Percentiles rank a stretch among this genome's conserved stretches.
These are phyloP conservation scores for Tarenaya hassleriana DNA, from an alignment of 345 rosid genomes.

Conservation along the genomic window DNA sequence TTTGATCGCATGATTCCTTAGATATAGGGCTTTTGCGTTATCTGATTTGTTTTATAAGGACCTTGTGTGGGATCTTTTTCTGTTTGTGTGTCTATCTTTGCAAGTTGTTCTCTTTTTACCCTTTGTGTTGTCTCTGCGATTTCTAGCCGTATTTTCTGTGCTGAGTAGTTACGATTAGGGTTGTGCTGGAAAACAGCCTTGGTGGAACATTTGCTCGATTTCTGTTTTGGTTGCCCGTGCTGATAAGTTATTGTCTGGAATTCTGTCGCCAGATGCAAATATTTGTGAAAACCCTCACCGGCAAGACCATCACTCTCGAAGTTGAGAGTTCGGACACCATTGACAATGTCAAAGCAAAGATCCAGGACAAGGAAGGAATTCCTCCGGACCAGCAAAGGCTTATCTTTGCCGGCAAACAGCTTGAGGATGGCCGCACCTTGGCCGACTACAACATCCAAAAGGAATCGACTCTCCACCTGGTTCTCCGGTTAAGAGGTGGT, in stretches of 20 bases:
- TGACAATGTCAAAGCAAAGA: neutral
- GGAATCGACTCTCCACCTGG: neutral
- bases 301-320: constrained; percentile 10
- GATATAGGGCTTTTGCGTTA: too few relatives aligned
- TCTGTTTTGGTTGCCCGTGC: neutral
- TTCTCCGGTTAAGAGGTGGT: neutral
- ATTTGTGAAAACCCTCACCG: constrained; percentile 3
- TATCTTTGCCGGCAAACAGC: neutral
- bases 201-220: neutral
- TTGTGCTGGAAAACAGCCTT: too few relatives aligned
- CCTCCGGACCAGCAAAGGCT: neutral
- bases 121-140: too few relatives aligned
- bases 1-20: too few relatives aligned
- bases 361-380: neutral
- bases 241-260: too few relatives aligned
- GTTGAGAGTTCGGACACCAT: neutral
- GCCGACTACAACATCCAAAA: constrained; percentile 1
- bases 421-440: neutral
- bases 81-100: too few relatives aligned
- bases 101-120: too few relatives aligned
- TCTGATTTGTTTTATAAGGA: too few relatives aligned
- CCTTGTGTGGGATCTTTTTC: too few relatives aligned
- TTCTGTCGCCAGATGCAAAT: neutral
- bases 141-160: too few relatives aligned
- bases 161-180: too few relatives aligned